A percentile compares a stretch with the other conserved stretches of the same genome.
phyloP scores from a whole-genome alignment of 352 stramenopile species.

The Blastocystis sp. region DNA sequence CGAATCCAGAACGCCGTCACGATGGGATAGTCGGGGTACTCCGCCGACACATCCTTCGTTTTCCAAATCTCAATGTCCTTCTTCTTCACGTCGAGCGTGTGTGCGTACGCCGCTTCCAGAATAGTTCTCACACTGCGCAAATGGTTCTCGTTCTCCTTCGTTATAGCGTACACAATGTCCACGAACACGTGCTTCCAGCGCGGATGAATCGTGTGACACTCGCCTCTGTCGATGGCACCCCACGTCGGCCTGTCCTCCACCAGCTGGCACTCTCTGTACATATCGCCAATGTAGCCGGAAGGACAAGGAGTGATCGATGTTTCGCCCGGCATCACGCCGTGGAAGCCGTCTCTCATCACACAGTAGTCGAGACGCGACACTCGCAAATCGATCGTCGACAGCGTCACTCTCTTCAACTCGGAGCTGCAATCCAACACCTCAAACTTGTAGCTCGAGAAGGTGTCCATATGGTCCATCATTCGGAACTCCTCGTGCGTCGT shows the following conservation, averaged over 20 bases:
- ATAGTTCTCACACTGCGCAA: background rate
- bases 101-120: background rate
- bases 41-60: background rate
- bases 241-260: background rate
- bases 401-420: background rate
- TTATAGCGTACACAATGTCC: background rate
- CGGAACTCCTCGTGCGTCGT: conserved; percentile 3
- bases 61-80: background rate
- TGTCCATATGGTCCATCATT: conserved; percentile 37
- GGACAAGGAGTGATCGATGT: conserved; percentile 15
- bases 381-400: conserved; percentile 17
- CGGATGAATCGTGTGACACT: background rate
- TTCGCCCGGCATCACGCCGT: background rate
- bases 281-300: conserved; percentile 38
- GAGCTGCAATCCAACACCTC: background rate
- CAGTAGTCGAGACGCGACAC: conserved; percentile 36
- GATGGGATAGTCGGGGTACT: background rate
- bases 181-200: background rate
- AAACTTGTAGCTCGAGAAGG: conserved; percentile 13
- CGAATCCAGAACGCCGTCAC: conserved; percentile 11
- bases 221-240: background rate
- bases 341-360: conserved; percentile 19
- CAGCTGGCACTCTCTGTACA: background rate
- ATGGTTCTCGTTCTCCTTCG: background rate
- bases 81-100: background rate